These are phyloP conservation scores for Mariannaea elegans DNA, from an alignment of 2,329 filamentous ascomycete genomes.

Conservation along the genomic window DNA sequence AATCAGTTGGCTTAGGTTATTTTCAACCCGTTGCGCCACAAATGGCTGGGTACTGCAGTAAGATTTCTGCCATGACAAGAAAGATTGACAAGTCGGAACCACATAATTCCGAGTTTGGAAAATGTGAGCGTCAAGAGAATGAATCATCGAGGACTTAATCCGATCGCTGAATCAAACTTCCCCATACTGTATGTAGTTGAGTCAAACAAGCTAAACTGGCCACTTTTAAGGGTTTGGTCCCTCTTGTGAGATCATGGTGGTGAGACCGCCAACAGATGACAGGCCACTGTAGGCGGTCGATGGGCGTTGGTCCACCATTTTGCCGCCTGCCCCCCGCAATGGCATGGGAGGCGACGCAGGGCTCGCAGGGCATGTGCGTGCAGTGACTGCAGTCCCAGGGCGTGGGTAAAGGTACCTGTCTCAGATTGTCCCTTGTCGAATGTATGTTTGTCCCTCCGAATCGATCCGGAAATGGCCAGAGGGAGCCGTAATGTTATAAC, in stretches of 20 bases:
- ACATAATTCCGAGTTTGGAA: neutral
- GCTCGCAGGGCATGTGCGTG: no score
- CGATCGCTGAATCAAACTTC: no score
- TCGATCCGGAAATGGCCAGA: neutral
- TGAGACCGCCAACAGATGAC: conserved; percentile 15
- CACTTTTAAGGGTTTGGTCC: conserved; percentile 12
- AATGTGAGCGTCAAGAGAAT: no score
- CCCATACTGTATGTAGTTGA: no score
- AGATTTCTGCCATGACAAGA: no score
- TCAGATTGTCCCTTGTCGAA: neutral
- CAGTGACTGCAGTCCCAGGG: no score
- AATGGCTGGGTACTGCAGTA: no score
- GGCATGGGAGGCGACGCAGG: no score
- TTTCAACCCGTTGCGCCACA: neutral
- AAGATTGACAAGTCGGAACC: no score
- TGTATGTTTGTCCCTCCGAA: neutral
- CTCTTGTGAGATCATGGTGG: conserved; percentile 26
- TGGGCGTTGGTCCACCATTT: neutral
- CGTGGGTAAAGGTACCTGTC: no score
- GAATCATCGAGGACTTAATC: no score
- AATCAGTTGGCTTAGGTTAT: neutral
- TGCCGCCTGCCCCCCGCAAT: neutral
- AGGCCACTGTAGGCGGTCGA: conserved; percentile 18
- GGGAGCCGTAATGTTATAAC: neutral
- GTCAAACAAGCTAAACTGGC: conserved; percentile 9